Evolutionary conservation across 495 filamentous ascomycete species (phyloP), one percentile per base, ranked within the genome.

Genomic region (Chlorociboria aeruginascens): DNA sequence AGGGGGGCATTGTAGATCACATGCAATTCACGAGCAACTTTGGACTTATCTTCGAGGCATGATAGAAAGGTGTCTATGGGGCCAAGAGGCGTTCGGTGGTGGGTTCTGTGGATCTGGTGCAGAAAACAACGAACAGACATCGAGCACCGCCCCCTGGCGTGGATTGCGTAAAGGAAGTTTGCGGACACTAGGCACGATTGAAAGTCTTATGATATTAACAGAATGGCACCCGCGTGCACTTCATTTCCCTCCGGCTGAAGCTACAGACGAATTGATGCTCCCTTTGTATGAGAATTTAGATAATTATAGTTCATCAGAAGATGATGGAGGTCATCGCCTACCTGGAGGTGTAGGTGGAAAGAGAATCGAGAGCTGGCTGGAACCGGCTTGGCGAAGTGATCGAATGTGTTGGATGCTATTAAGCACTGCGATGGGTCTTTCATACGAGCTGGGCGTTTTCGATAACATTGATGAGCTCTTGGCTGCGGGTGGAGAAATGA

Each of bases 341-440:
- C 60, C 70, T n/a, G 66, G 65, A 16, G 70, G 69, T 6, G 69
- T 81, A 9, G 76, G 79, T 7, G 81, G 79, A 8, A 77, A 76
- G 63, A 78, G 84, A 20, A 90, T 95, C 45, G 86, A 89, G 57
- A 89, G 86, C 59, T 97, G 92, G 85, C 76, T 95, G 30, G 92
- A 97, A 61, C 92, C 92, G 12, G 88, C 86, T n/a, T 89, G 88
- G 85, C 70, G 90, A 52, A 94, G 86, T 50, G 92, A 98, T 52
- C 83, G 89, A 35, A 95, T 98, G 89, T 95, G 86, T 54, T 96
- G 92, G 93, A 97, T 95, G 86, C 63, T 98, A 11, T 74, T 98
- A 40, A 92, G 88, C 49, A 92, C 85, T 30, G 88, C 87, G 6
- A 80, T 92, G 67, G 81, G 88, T 2, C 68, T 98, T 33, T 85